These are phyloP conservation scores for Aspergillus coremiiformis DNA, from an alignment of 495 filamentous ascomycete genomes.

Conservation along the genomic window DNA sequence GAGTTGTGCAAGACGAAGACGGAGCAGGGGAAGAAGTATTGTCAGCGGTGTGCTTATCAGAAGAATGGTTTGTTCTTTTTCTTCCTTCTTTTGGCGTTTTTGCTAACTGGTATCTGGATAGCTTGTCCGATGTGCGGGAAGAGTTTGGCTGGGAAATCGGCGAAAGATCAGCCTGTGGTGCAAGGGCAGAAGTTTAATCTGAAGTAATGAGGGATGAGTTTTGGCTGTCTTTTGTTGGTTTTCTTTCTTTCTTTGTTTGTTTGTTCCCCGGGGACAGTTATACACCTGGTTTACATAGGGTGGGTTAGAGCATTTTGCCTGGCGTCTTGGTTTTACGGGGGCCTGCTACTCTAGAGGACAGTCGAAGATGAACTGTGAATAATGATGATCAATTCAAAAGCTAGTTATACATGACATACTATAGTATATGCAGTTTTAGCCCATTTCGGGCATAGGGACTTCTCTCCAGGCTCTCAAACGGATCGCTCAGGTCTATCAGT, in stretches of 20 bases:
- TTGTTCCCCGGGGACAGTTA: neutral
- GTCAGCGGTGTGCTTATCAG: slow-evolving; percentile 61
- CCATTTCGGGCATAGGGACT: slow-evolving; percentile 4
- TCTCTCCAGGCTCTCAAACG: slow-evolving; percentile 16
- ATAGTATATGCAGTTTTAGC: slow-evolving; percentile 36
- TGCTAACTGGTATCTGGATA: slow-evolving; percentile 19
- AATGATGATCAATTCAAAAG: slow-evolving; percentile 20
- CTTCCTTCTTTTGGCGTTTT: neutral
- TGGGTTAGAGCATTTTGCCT: slow-evolving; percentile 7
- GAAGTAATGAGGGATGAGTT: slow-evolving; percentile 38
- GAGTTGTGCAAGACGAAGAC: slow-evolving; percentile 58
- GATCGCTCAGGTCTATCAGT: slow-evolving; percentile 12
- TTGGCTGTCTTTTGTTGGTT: neutral
- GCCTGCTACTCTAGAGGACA: neutral
- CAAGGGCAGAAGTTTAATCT: slow-evolving; percentile 59
- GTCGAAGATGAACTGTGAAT: slow-evolving; percentile 4
- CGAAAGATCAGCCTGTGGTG: slow-evolving; percentile 46
- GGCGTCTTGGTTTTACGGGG: slow-evolving; percentile 15
- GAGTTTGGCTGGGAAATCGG: slow-evolving; percentile 39
- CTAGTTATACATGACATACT: slow-evolving; percentile 45
- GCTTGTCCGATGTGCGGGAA: slow-evolving; percentile 65
- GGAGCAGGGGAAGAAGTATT: slow-evolving; percentile 53
- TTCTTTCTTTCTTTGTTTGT: neutral
- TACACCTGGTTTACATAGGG: neutral
- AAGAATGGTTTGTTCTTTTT: slow-evolving; percentile 44